phyloP scores from a whole-genome alignment of 371 early-diverging fungal species.

The Gilbertella persicaria region DNA sequence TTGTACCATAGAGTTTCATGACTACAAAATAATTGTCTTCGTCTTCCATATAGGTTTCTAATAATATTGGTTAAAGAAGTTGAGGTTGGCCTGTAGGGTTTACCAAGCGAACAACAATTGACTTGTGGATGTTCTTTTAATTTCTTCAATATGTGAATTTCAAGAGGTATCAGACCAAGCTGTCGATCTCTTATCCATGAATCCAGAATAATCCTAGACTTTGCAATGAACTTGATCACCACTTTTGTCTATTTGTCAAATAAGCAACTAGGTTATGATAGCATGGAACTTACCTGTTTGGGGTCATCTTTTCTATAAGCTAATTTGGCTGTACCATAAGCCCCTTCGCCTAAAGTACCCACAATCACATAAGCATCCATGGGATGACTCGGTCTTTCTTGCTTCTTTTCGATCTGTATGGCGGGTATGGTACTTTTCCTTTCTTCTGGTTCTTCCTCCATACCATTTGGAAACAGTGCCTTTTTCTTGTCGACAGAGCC shows the following conservation, averaged over 20 bases:
- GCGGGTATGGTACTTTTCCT: background rate
- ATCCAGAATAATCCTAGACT: conserved; percentile 65
- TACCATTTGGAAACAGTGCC: conserved; percentile 11
- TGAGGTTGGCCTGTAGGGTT: background rate
- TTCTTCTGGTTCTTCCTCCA: background rate
- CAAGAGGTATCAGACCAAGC: conserved; percentile 67
- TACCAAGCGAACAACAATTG: conserved; percentile 61
- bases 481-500: conserved; percentile 18
- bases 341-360: conserved; percentile 71
- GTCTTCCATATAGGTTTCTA: conserved; percentile 62
- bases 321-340: conserved; percentile 71
- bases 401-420: background rate
- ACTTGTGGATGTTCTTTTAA: conserved; percentile 58
- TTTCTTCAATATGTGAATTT: conserved; percentile 68
- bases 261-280: too few species aligned
- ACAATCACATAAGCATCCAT: conserved; percentile 61
- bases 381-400: conserved; percentile 14
- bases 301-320: conserved; percentile 53
- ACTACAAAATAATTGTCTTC: conserved; percentile 69
- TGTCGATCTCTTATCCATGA: conserved; percentile 69
- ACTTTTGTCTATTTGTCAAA: conserved; percentile 57
- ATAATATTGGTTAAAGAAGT: conserved; percentile 3
- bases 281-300: conserved; percentile 44
- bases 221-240: conserved; percentile 73
- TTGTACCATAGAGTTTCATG: conserved; percentile 63